Conservation (phyloP, 768 basidiomycete genomes). For the Inosperma sp. region DNA sequence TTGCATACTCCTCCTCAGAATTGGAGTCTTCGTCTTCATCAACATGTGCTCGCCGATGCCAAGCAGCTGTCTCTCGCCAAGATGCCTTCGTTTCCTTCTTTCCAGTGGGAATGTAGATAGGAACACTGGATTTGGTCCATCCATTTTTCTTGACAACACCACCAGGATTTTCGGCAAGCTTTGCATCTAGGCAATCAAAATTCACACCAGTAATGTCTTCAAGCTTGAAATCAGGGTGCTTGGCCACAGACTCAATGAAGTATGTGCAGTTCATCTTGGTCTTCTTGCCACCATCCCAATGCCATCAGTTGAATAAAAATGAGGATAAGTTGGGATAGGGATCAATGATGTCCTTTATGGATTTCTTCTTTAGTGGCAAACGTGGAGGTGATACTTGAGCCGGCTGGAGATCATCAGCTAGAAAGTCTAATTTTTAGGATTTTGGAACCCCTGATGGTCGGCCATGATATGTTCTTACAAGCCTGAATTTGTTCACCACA, state of each 20-base stretch:
- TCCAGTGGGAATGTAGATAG: conserved; percentile 20
- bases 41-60: conserved; percentile 9
- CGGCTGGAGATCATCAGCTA: conserved; percentile 7
- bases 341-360: conserved; percentile 10
- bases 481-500: conserved; percentile 16
- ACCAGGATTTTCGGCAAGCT: conserved; percentile 14
- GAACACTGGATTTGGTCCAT: conserved; percentile 18
- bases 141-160: conserved; percentile 17
- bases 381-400: not conserved
- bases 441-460: conserved; percentile 10
- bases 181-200: conserved; percentile 20
- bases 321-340: conserved; percentile 22
- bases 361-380: not conserved
- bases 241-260: conserved; percentile 14
- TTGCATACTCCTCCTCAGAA: conserved; percentile 5
- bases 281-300: conserved; percentile 17
- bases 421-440: conserved; percentile 8
- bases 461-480: conserved; percentile 17
- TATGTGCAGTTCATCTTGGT: conserved; percentile 10
- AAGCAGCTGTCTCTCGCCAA: conserved; percentile 7
- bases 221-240: conserved; percentile 11
- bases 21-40: conserved; percentile 12
- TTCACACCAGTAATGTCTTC: conserved; percentile 18
- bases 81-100: conserved; percentile 17
- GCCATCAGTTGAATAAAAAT: conserved; percentile 20